These are phyloP conservation scores for Suhomyces bribrorum DNA, from an alignment of 1,139 yeast species.

Conservation along the genomic window DNA sequence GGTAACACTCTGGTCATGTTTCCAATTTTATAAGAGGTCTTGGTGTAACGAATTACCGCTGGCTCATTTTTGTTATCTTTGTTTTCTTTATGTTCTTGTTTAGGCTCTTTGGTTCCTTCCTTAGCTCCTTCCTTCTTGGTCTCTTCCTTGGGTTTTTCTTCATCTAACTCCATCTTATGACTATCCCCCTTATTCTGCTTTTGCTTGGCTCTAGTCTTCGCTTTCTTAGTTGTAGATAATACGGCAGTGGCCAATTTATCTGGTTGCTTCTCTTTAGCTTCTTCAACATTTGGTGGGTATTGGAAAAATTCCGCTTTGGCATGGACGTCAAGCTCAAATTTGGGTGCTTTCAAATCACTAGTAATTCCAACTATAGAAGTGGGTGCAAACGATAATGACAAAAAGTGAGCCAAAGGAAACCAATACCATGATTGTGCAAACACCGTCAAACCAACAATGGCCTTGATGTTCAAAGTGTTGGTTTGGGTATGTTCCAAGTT, in stretches of 20 bases:
- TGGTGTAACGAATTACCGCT: slow-evolving; percentile 43
- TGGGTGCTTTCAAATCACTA: slow-evolving; percentile 83
- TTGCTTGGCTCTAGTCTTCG: slow-evolving; percentile 88
- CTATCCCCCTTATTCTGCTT: slow-evolving; percentile 54
- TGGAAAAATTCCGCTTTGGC: slow-evolving; percentile 78
- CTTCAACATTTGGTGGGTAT: slow-evolving; percentile 88
- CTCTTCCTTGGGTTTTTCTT: slow-evolving; percentile 19
- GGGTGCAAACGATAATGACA: slow-evolving; percentile 89
- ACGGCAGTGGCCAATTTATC: slow-evolving; percentile 94
- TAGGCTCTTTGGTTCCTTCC: slow-evolving; percentile 14
- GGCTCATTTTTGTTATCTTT: slow-evolving; percentile 33
- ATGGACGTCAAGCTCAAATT: slow-evolving; percentile 78
- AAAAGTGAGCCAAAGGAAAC: slow-evolving; percentile 95
- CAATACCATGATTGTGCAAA: slow-evolving; percentile 97
- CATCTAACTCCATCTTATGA: slow-evolving; percentile 34
- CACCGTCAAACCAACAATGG: slow-evolving; percentile 88
- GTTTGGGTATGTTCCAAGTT: slow-evolving; percentile 88
- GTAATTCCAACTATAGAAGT: slow-evolving; percentile 88
- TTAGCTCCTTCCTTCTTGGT: slow-evolving; percentile 22
- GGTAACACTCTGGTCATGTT: slow-evolving; percentile 91
- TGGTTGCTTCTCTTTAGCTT: slow-evolving; percentile 76
- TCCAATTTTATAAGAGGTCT: slow-evolving; percentile 65
- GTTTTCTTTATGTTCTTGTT: slow-evolving; percentile 17
- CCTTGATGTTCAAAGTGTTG: slow-evolving; percentile 84
- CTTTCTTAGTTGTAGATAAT: slow-evolving; percentile 87